Base-by-base conservation (phyloP, 2,329 filamentous ascomycete species). In the Fusarium heterosporum region DNA sequence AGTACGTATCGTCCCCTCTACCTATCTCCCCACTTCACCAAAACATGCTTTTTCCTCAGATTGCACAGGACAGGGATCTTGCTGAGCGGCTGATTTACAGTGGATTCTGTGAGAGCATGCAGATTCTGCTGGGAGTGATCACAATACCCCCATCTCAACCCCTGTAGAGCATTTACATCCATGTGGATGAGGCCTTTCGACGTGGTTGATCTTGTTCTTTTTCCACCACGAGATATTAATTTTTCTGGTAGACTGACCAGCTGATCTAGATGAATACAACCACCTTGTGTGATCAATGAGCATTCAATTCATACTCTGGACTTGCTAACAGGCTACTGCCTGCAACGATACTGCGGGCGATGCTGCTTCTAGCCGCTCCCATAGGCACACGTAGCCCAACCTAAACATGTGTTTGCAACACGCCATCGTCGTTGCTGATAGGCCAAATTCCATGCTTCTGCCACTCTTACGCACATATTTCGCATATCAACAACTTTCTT, bases 371-470 rank as follows among this genome's bases (percentile, higher is more conserved):
- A 70, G 55, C 68, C 68, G 70, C 45, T 72, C 45, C 55, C 55
- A 64, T 70, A 40, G 66, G 55, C 60, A 70, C 70, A 72, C 70
- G 70, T 72, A 73, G 59, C 63, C 54, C 59, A 54, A 51, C 53
- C 43, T 42, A 25, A 30, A 38, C 41, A 14, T 8, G 19, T 39
- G 16, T 19, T 13, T 51, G 22, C 29, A 46, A n/a, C 52, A 62
- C 55, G 51, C 63, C 57, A 69, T 63, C 54, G 40, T 26, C 34
- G 48, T 51, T 53, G 38, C 36, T 54, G 56, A 71, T 66, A 63
- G 70, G 65, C 38, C 68, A 69, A 69, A 22, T 22, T 68, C 47
- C 29, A 56, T 32, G 41, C 46, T 49, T 28, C 38, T 46, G 41
- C 32, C 19, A 40, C 28, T 59, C 47, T 58, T 26, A 48, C 59